Percentiles rank a stretch among this genome's conserved stretches.
These are phyloP conservation scores for Fusarium bulbicola DNA, from an alignment of 2,329 filamentous ascomycete species.

Conservation along the genomic window DNA sequence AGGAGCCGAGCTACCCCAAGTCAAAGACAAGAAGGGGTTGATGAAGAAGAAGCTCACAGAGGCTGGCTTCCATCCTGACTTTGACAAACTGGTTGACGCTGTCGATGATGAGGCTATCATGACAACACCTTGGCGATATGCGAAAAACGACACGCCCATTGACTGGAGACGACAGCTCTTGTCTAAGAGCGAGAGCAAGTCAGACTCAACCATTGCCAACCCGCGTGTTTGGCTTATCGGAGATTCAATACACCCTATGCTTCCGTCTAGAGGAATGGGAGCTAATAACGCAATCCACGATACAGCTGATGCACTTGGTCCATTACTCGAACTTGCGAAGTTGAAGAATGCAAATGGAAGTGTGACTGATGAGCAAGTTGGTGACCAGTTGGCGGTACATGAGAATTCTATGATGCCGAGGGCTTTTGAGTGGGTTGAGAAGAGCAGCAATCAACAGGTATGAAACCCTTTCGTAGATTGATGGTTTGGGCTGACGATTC, in stretches of 20 bases:
- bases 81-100: neutral
- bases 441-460: neutral
- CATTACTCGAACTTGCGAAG: neutral
- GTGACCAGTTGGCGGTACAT: fast-evolving
- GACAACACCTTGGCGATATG: neutral
- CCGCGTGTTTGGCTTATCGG: neutral
- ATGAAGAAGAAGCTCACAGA: neutral
- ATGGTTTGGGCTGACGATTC: fast-evolving
- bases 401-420: neutral
- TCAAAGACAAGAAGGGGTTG: neutral
- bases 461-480: neutral
- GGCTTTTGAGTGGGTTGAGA: neutral
- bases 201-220: fast-evolving
- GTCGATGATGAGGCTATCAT: neutral
- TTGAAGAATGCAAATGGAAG: fast-evolving
- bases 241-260: neutral
- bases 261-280: neutral
- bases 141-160: neutral
- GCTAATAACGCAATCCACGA: neutral
- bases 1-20: neutral
- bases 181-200: fast-evolving
- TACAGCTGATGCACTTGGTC: neutral
- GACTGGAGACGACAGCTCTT: neutral
- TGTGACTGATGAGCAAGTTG: fast-evolving
- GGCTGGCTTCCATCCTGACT: neutral